These are phyloP conservation scores for Clonostachys byssicola DNA, from an alignment of 2,329 filamentous ascomycete genomes.

Conservation along the genomic window DNA sequence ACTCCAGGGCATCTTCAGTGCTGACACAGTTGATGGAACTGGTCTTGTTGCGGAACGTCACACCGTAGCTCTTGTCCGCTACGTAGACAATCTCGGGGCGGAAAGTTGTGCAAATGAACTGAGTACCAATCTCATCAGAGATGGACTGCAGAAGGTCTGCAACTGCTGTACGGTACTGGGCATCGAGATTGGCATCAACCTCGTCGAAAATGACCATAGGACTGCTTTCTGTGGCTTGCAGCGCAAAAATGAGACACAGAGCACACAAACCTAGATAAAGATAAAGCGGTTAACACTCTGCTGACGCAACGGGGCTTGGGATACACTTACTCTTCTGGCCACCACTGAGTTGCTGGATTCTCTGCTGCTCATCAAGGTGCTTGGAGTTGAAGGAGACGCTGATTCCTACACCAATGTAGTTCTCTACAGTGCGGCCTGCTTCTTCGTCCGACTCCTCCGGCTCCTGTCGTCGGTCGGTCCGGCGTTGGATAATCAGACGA, in stretches of 20 bases:
- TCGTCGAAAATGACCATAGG: conserved; percentile 99
- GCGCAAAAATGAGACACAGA: conserved; percentile 97
- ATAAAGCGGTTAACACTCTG: conserved; percentile 8
- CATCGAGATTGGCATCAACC: conserved; percentile 96
- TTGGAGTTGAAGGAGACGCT: conserved; percentile 98
- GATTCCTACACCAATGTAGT: conserved; percentile 94
- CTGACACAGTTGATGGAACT: conserved; percentile 89
- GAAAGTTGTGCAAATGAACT: conserved; percentile 99
- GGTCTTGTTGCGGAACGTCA: conserved; percentile 90
- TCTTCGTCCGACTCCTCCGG: conserved; percentile 62
- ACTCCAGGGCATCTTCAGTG: conserved; percentile 82
- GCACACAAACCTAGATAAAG: conserved; percentile 71
- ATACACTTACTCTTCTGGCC: conserved; percentile 86
- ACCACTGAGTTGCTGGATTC: conserved; percentile 94
- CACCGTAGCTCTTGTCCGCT: conserved; percentile 96
- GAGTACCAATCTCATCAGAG: conserved; percentile 59
- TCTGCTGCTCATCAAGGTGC: conserved; percentile 90
- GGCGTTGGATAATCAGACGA: conserved; percentile 86
- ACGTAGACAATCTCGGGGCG: conserved; percentile 92
- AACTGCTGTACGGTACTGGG: conserved; percentile 95
- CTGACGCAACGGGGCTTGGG: not conserved
- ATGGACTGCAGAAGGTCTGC: conserved; percentile 82
- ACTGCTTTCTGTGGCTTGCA: conserved; percentile 93
- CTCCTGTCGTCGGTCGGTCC: conserved; percentile 67
- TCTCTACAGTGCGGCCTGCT: conserved; percentile 74